Evolutionary conservation across 2,329 filamentous ascomycete genomes (phyloP).

Genomic region (Scedosporium apiospermum): DNA sequence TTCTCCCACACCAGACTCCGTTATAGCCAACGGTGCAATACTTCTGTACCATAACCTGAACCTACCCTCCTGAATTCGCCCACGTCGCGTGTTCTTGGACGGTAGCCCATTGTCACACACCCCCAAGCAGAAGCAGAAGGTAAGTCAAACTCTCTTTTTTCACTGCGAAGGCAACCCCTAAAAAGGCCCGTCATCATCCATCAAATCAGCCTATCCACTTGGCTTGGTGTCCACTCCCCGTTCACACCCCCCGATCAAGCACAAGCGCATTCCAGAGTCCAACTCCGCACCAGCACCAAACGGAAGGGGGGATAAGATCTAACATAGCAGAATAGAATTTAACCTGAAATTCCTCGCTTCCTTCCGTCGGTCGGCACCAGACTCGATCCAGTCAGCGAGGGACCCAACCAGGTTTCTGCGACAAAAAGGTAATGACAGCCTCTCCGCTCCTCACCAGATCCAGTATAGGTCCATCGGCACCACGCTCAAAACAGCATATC

Average conservation of each 20-base stretch:
- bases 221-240: neutral
- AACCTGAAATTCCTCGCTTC: slow-evolving; percentile 28
- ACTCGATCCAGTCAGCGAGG: slow-evolving; percentile 30
- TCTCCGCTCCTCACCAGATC: slow-evolving; percentile 49
- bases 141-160: neutral
- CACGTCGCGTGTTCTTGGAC: neutral
- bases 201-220: neutral
- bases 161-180: neutral
- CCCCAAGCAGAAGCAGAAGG: neutral
- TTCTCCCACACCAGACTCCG: neutral
- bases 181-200: neutral
- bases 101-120: neutral
- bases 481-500: slow-evolving; percentile 57
- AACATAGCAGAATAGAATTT: slow-evolving; percentile 2
- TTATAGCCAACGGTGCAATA: neutral
- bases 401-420: slow-evolving; percentile 47
- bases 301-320: neutral
- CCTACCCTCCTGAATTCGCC: neutral
- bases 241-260: slow-evolving; percentile 1
- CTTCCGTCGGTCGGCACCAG: slow-evolving; percentile 24
- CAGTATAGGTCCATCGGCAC: slow-evolving; percentile 57
- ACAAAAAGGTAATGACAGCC: slow-evolving; percentile 34
- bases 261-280: slow-evolving; percentile 5
- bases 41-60: neutral
- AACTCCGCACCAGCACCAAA: neutral